Conservation (phyloP, 441 rosid species). For the Viola pubescens region DNA sequence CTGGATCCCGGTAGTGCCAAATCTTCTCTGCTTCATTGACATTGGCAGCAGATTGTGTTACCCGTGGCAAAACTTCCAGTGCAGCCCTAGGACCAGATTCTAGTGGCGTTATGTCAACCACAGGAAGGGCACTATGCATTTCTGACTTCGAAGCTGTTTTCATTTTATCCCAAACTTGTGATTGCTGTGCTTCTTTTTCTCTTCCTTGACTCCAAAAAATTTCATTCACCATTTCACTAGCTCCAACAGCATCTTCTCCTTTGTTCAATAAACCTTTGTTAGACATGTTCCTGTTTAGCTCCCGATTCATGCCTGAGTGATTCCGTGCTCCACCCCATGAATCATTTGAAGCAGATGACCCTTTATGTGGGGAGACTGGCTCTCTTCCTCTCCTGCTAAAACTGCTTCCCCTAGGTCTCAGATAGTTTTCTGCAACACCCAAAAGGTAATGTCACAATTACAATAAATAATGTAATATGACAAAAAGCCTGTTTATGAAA, state of each 20-base stretch:
- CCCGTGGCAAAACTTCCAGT: conserved; percentile 32
- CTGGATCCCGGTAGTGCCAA: conserved; percentile 88
- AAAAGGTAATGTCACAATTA: conserved; percentile 19
- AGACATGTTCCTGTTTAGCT: conserved; percentile 53
- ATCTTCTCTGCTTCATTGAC: conserved; percentile 70
- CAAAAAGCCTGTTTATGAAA: conserved; percentile 7
- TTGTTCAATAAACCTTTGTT: conserved; percentile 43
- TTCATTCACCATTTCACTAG: conserved; percentile 43
- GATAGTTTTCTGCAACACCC: conserved; percentile 41
- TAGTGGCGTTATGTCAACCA: conserved; percentile 12
- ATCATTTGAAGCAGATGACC: conserved; percentile 48
- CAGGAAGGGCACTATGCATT: conserved; percentile 29
- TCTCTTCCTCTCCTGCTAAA: conserved; percentile 68
- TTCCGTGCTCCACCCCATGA: conserved; percentile 57
- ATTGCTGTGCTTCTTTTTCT: conserved; percentile 47
- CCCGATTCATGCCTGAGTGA: conserved; percentile 44
- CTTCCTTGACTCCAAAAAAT: conserved; percentile 45
- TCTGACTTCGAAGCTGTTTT: conserved; percentile 40
- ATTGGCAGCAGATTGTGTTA: conserved; percentile 34
- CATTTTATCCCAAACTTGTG: conserved; percentile 48
- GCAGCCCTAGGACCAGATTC: conserved; percentile 34
- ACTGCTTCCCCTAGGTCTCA: conserved; percentile 50
- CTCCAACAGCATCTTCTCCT: conserved; percentile 48
- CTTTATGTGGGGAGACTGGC: conserved; percentile 65
- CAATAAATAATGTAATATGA: conserved; percentile 3